phyloP scores from a whole-genome alignment of 345 rosid genomes.

The Microcos paniculata region DNA sequence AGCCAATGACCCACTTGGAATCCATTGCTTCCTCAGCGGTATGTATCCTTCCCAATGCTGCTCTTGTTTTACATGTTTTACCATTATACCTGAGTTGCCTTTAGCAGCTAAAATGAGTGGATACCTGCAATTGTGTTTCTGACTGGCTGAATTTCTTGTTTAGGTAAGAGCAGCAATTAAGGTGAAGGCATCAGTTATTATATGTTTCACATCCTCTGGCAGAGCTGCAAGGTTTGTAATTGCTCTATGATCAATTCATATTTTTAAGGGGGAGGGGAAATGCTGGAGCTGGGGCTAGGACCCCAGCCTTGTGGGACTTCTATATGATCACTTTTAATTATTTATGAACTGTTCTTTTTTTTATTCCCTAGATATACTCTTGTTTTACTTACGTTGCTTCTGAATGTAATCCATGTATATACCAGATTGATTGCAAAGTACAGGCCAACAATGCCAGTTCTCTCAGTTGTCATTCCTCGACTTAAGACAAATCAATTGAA shows the following conservation, averaged over 20 bases:
- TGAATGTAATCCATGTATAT: neutral
- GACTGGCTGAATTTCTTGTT: constrained; percentile 7
- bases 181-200: constrained; percentile 94
- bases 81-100: neutral
- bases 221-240: constrained; percentile 84
- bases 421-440: constrained; percentile 96
- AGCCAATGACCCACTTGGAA: constrained; percentile 96
- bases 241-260: neutral
- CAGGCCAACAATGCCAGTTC: constrained; percentile 97
- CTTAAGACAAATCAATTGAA: constrained; percentile 95
- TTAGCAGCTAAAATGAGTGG: neutral
- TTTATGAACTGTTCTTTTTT: neutral
- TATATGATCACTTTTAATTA: neutral
- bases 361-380: neutral
- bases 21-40: constrained; percentile 98
- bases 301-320: neutral
- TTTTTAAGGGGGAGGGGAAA: neutral
- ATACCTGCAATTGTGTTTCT: neutral
- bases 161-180: constrained; percentile 98
- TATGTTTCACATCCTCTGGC: constrained; percentile 98
- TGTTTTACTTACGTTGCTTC: neutral
- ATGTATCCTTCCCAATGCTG: constrained; percentile 7
- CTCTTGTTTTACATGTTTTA: neutral
- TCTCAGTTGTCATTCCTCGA: constrained; percentile 95
- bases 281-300: no score